Conservation (phyloP, 73 alveolate species). For the Symbiodinium pilosum region DNA sequence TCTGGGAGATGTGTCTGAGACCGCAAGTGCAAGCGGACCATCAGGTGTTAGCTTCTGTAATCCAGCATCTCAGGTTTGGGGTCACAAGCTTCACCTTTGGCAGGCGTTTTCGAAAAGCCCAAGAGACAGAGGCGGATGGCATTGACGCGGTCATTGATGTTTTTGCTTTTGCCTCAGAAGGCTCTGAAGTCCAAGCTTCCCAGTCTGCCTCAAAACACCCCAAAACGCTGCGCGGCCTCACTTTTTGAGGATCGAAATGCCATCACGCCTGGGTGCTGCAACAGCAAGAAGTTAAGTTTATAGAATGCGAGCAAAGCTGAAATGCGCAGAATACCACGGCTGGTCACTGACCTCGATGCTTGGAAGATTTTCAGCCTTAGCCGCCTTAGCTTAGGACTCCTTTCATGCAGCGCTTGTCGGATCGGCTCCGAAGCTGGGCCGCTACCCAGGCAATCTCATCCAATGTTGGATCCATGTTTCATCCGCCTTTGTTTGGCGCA, state of each 20-base stretch:
- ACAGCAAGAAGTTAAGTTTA: background rate
- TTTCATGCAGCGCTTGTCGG: slow-evolving; percentile 88
- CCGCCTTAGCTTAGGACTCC: slow-evolving; percentile 41
- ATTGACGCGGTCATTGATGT: slow-evolving; percentile 29
- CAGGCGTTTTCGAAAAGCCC: slow-evolving; percentile 92
- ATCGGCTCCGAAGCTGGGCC: slow-evolving; percentile 83
- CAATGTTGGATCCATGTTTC: too few relatives aligned
- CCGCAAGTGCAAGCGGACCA: too few relatives aligned
- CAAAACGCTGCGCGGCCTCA: background rate
- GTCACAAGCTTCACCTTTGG: too few relatives aligned
- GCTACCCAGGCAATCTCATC: slow-evolving; percentile 84
- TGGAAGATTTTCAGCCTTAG: too few relatives aligned
- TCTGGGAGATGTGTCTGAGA: too few relatives aligned
- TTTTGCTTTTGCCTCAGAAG: slow-evolving; percentile 12
- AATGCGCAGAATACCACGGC: too few relatives aligned
- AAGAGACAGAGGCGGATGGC: slow-evolving; percentile 31
- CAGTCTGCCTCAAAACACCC: background rate
- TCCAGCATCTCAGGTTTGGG: too few relatives aligned
- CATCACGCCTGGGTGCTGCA: slow-evolving; percentile 69
- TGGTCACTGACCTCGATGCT: too few relatives aligned
- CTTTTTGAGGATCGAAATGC: slow-evolving; percentile 58
- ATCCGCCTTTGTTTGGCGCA: too few relatives aligned
- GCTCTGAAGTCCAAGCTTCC: too few relatives aligned
- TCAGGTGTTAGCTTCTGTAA: too few relatives aligned
- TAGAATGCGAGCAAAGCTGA: background rate